Base-by-base conservation (phyloP, 371 early-diverging fungal species). In the Chytridium lagenaria region DNA sequence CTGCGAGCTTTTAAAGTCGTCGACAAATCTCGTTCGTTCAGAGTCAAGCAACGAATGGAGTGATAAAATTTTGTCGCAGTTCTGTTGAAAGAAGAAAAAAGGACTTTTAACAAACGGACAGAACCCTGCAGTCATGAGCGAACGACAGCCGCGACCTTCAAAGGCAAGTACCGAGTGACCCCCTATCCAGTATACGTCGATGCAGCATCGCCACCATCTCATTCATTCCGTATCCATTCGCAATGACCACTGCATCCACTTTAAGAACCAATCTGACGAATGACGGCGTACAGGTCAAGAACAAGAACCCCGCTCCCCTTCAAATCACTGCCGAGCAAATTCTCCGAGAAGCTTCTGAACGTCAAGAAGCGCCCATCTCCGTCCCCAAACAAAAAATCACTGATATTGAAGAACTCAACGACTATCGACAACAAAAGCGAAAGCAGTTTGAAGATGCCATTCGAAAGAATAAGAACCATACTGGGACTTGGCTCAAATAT, bases 291-390 rank as follows among this genome's bases (percentile, higher is more conserved):
- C 44, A 93, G 93, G 95, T 97, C 86, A 97, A 97, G 84, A 97
- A 98, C 86, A 98, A 98, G 88, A 93, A 91, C 80, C 91, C 98
- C 1, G 97, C 98, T 31, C 90, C 93, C n/a, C 88, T 97, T n/a
- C 99, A 98, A 80, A 98, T 98, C 82, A 97, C 98, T 31, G 99
- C 99, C 15, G 99, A 98, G 85, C 98, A 98, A 86, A 92, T 98
- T 68, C 87, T 98, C 26, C 91, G 96, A 34, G 99, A 98, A 84
- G 95, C 97, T 23, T 90, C 91, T 73, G 96, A 95, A 77, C 90
- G 94, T 51, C 92, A 91, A 69, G 97, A 94, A 77, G 83, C 90
- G 22, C 87, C 87, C 16, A 85, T 88, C 74, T 85, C 83, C 51
- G 91, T 91, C 15, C 96, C 96, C 0, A 88, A 91, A 75, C 98